Percentiles rank a stretch among this genome's conserved stretches.
phyloP scores from a whole-genome alignment of 2,329 filamentous ascomycete genomes.

The Cytospora schulzeri region DNA sequence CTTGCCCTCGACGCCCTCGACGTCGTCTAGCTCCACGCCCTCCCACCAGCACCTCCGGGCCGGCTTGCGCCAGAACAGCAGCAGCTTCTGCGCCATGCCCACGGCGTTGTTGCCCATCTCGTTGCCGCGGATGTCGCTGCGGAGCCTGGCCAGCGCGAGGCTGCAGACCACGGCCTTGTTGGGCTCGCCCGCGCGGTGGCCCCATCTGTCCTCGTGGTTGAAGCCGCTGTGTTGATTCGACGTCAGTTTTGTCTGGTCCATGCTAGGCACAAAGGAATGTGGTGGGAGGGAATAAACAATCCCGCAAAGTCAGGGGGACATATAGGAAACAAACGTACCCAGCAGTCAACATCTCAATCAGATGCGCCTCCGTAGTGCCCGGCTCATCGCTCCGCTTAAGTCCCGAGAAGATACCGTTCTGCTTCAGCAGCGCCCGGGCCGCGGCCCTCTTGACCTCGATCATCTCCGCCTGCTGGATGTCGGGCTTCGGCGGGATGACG shows the following conservation, averaged over 20 bases:
- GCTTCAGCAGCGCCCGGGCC: conserved; percentile 79
- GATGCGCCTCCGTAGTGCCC: conserved; percentile 94
- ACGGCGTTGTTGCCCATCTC: conserved; percentile 77
- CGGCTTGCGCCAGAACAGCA: conserved; percentile 97
- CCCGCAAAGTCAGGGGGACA: no score
- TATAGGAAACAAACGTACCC: conserved; percentile 67
- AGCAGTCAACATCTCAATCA: conserved; percentile 98
- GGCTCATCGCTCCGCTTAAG: conserved; percentile 93
- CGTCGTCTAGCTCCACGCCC: conserved; percentile 84
- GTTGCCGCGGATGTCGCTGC: conserved; percentile 86
- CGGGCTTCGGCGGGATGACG: conserved; percentile 81
- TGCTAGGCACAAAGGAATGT: no score
- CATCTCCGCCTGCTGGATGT: conserved; percentile 89
- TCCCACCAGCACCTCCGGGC: conserved; percentile 99
- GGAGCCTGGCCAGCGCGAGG: conserved; percentile 86
- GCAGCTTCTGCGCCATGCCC: conserved; percentile 96
- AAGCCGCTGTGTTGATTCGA: conserved; percentile 69
- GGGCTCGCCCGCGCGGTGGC: conserved; percentile 93
- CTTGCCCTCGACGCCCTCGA: conserved; percentile 87
- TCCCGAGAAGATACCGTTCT: conserved; percentile 95
- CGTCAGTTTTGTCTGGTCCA: conserved; percentile 31
- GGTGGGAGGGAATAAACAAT: no score
- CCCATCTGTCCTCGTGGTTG: conserved; percentile 93
- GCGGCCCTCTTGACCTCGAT: conserved; percentile 93
- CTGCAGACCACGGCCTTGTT: conserved; percentile 99